Conservation (phyloP, 768 basidiomycete species). For the Tephrocybe rancida region DNA sequence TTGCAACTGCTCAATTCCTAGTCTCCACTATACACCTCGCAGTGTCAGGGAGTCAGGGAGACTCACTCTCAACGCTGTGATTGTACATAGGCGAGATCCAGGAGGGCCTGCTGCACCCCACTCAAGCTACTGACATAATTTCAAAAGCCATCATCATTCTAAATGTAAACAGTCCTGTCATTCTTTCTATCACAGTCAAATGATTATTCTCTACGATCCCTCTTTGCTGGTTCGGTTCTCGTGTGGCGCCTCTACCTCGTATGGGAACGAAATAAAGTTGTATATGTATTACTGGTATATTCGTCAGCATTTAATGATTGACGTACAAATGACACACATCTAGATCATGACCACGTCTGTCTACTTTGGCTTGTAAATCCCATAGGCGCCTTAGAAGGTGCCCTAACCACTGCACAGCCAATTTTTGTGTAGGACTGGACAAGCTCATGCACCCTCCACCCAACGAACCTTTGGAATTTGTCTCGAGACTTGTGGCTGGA, state of each 20-base stretch:
- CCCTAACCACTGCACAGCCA: background rate
- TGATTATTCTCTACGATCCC: slow-evolving; percentile 5
- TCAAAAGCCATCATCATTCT: background rate
- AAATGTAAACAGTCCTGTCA: slow-evolving; percentile 1
- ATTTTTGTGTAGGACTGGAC: background rate
- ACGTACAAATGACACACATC: background rate
- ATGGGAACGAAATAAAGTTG: slow-evolving; percentile 15
- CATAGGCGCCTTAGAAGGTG: background rate
- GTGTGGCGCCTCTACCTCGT: slow-evolving; percentile 23
- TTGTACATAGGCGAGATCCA: slow-evolving; percentile 2
- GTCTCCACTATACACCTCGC: slow-evolving; percentile 15
- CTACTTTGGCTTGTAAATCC: slow-evolving; percentile 1
- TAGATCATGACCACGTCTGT: slow-evolving; percentile 1
- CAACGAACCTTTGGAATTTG: background rate
- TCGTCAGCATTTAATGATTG: background rate
- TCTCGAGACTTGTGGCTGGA: background rate
- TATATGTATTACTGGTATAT: slow-evolving; percentile 2
- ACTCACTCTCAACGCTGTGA: slow-evolving; percentile 13
- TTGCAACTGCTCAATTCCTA: slow-evolving; percentile 16
- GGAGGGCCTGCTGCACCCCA: background rate
- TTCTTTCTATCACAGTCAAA: background rate
- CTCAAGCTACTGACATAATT: slow-evolving; percentile 1
- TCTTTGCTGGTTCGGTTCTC: slow-evolving; percentile 19
- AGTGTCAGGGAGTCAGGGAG: slow-evolving; percentile 6
- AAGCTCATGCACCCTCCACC: background rate